Percentiles rank a stretch among this genome's conserved stretches.
These are phyloP conservation scores for Alternaria sp. DNA, from an alignment of 2,329 filamentous ascomycete genomes.

Conservation along the genomic window DNA sequence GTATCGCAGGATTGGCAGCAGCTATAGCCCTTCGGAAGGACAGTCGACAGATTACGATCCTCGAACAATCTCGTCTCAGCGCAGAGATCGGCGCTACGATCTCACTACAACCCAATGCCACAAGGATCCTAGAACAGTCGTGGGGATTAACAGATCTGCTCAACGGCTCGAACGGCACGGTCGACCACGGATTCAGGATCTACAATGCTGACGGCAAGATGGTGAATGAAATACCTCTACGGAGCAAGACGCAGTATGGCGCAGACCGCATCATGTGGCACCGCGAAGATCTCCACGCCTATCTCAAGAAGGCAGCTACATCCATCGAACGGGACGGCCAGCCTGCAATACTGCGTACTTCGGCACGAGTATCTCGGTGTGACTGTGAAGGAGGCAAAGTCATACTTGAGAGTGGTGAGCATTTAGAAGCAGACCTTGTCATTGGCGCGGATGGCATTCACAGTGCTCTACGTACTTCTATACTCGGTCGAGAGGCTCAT, in stretches of 20 bases:
- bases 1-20: conserved; percentile 29
- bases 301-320: conserved; percentile 55
- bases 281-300: conserved; percentile 51
- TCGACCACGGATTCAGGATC: conserved; percentile 49
- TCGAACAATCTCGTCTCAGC: conserved; percentile 41
- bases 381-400: conserved; percentile 51
- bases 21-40: conserved; percentile 48
- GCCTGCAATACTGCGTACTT: conserved; percentile 48
- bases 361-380: conserved; percentile 52
- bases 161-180: conserved; percentile 38
- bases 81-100: conserved; percentile 52
- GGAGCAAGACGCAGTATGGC: conserved; percentile 41
- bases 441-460: conserved; percentile 62
- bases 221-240: conserved; percentile 42
- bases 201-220: conserved; percentile 40
- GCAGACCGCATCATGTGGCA: conserved; percentile 53
- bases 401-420: conserved; percentile 53
- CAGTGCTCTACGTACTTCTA: conserved; percentile 28
- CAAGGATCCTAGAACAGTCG: conserved; percentile 39
- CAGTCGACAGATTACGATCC: conserved; percentile 42
- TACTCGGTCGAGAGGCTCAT: conserved; percentile 25
- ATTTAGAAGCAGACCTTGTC: conserved; percentile 56
- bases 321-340: conserved; percentile 36
- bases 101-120: conserved; percentile 53
- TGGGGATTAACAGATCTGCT: conserved; percentile 43